Evolutionary conservation across 2,329 filamentous ascomycete species (phyloP).

Genomic region (Pseudogymnoascus verrucosus): DNA sequence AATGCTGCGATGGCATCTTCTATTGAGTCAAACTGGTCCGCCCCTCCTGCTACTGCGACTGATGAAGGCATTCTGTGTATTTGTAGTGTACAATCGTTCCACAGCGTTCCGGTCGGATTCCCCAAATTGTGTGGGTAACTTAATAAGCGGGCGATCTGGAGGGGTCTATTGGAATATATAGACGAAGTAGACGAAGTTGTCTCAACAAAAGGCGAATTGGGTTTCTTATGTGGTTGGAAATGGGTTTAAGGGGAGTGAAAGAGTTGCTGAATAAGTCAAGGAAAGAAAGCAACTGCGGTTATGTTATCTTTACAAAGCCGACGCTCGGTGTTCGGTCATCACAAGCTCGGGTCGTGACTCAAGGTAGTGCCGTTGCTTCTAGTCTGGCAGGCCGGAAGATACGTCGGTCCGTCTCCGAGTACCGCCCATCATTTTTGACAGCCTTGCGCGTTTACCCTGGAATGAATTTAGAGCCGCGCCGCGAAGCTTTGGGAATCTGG

Average conservation of each 20-base stretch:
- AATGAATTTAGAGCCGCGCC: neutral
- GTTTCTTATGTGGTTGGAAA: neutral
- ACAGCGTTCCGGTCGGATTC: neutral
- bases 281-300: neutral
- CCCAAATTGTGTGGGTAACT: conserved; percentile 8
- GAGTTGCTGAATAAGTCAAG: conserved; percentile 4
- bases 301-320: conserved; percentile 9
- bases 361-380: neutral
- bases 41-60: conserved; percentile 15
- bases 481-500: neutral
- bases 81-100: neutral
- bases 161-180: conserved; percentile 6
- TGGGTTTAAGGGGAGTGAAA: neutral
- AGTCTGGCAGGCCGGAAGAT: neutral
- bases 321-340: conserved; percentile 5
- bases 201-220: conserved; percentile 1
- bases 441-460: neutral
- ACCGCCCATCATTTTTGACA: conserved; percentile 3
- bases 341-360: conserved; percentile 4
- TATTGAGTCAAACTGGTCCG: conserved; percentile 53
- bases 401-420: neutral
- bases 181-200: neutral
- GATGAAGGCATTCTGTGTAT: conserved; percentile 22
- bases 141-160: conserved; percentile 2
- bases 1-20: conserved; percentile 57